Conservation (phyloP, 2,329 filamentous ascomycete species). For the Fusarium incarnatum region DNA sequence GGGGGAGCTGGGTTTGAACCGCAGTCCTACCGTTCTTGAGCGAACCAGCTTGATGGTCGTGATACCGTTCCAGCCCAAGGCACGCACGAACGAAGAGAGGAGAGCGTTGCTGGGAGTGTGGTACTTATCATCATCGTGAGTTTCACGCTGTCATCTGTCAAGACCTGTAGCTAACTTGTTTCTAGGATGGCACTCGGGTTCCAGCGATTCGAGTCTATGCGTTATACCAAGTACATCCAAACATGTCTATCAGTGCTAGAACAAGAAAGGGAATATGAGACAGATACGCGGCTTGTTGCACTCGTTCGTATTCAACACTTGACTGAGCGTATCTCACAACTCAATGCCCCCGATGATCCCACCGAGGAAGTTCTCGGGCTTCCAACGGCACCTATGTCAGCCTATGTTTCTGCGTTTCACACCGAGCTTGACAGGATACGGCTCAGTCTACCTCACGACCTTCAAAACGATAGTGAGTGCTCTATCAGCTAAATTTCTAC, state of each 20-base stretch:
- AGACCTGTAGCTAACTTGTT: slow-evolving; percentile 8
- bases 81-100: slow-evolving; percentile 63
- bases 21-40: slow-evolving; percentile 55
- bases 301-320: slow-evolving; percentile 63
- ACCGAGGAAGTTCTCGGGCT: slow-evolving; percentile 52
- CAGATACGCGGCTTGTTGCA: slow-evolving; percentile 59
- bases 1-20: slow-evolving; percentile 60
- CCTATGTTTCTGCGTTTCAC: slow-evolving; percentile 60
- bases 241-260: slow-evolving; percentile 62
- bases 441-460: slow-evolving; percentile 49
- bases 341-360: slow-evolving; percentile 52
- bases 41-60: slow-evolving; percentile 57
- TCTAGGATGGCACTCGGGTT: slow-evolving; percentile 58
- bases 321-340: slow-evolving; percentile 60
- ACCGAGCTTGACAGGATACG: slow-evolving; percentile 58
- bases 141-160: neutral
- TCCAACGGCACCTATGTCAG: slow-evolving; percentile 56
- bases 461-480: slow-evolving; percentile 55
- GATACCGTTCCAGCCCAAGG: slow-evolving; percentile 52
- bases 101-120: slow-evolving; percentile 65
- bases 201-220: slow-evolving; percentile 60
- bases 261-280: slow-evolving; percentile 57
- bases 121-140: slow-evolving; percentile 66
- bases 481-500: fast-evolving
- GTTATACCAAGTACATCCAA: slow-evolving; percentile 64